These are phyloP conservation scores for Didymella keratinophila DNA, from an alignment of 2,329 filamentous ascomycete species.

Conservation along the genomic window DNA sequence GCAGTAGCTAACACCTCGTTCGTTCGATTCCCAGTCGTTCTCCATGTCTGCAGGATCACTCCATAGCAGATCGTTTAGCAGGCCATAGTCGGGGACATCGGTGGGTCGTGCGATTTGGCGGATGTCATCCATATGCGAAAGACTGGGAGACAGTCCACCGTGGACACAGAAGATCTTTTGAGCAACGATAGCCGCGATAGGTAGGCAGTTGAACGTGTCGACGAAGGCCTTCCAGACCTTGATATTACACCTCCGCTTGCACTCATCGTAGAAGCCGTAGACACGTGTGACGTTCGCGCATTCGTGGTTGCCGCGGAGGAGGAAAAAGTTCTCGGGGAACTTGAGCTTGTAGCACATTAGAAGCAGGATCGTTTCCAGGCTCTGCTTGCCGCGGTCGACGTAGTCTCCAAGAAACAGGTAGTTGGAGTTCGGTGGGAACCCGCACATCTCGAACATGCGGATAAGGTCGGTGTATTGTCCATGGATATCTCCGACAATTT, in stretches of 20 bases:
- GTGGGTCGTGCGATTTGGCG: conserved; percentile 94
- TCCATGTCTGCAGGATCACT: conserved; percentile 98
- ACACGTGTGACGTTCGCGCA: conserved; percentile 95
- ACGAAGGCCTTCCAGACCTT: conserved; percentile 99
- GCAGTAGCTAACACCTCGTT: conserved; percentile 96
- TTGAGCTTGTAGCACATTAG: conserved; percentile 97
- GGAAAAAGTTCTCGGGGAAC: conserved; percentile 96
- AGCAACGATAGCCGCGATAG: conserved; percentile 94
- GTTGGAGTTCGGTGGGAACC: conserved; percentile 90
- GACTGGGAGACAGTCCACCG: conserved; percentile 87
- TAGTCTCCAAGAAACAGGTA: conserved; percentile 96
- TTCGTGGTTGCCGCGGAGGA: conserved; percentile 93
- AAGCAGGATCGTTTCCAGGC: conserved; percentile 90
- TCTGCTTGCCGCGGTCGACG: conserved; percentile 95
- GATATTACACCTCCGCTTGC: conserved; percentile 93
- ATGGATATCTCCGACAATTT: conserved; percentile 96
- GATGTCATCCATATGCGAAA: conserved; percentile 98
- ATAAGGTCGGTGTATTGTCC: conserved; percentile 97
- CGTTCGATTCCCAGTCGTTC: conserved; percentile 96
- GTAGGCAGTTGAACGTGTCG: conserved; percentile 94
- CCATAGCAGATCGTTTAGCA: conserved; percentile 95
- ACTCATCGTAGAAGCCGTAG: conserved; percentile 98
- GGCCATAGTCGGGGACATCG: conserved; percentile 94
- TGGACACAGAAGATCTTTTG: conserved; percentile 99
- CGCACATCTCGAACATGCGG: conserved; percentile 98